Percentiles rank a stretch among this genome's conserved stretches.
phyloP scores from a whole-genome alignment of 2,329 filamentous ascomycete species.

The Stemphylium vesicarium region DNA sequence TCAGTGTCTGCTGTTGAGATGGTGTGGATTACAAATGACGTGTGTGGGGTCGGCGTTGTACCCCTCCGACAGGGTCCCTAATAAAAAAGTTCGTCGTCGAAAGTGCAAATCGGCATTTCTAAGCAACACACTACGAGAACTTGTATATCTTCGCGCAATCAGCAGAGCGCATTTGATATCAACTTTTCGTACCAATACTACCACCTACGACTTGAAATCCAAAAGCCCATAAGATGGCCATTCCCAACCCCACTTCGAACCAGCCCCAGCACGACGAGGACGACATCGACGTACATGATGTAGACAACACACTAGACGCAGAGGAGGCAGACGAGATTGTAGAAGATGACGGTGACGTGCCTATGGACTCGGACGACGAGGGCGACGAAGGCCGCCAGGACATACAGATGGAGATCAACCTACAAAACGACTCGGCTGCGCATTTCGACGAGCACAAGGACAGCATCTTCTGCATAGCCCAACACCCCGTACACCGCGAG shows the following conservation, averaged over 20 bases:
- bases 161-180: neutral
- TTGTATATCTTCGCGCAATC: slow-evolving; percentile 17
- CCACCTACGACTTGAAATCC: neutral
- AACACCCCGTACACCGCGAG: slow-evolving; percentile 79
- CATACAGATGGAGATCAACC: slow-evolving; percentile 69
- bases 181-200: neutral
- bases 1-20: no score
- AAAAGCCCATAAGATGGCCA: slow-evolving; percentile 26
- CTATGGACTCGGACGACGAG: slow-evolving; percentile 79
- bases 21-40: slow-evolving; percentile 37
- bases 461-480: slow-evolving; percentile 92
- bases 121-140: slow-evolving; percentile 30
- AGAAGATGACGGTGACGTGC: slow-evolving; percentile 69
- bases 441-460: slow-evolving; percentile 92
- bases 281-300: slow-evolving; percentile 60
- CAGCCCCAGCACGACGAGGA: slow-evolving; percentile 39
- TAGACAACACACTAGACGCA: slow-evolving; percentile 75
- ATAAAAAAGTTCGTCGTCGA: slow-evolving; percentile 42
- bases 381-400: slow-evolving; percentile 61
- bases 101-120: slow-evolving; percentile 39
- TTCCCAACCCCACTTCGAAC: slow-evolving; percentile 26
- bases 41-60: slow-evolving; percentile 31
- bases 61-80: slow-evolving; percentile 28
- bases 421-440: slow-evolving; percentile 91
- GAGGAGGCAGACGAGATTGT: slow-evolving; percentile 82